Evolutionary conservation across 2,329 filamentous ascomycete genomes (phyloP).

Genomic region (Triangularia setosa): DNA sequence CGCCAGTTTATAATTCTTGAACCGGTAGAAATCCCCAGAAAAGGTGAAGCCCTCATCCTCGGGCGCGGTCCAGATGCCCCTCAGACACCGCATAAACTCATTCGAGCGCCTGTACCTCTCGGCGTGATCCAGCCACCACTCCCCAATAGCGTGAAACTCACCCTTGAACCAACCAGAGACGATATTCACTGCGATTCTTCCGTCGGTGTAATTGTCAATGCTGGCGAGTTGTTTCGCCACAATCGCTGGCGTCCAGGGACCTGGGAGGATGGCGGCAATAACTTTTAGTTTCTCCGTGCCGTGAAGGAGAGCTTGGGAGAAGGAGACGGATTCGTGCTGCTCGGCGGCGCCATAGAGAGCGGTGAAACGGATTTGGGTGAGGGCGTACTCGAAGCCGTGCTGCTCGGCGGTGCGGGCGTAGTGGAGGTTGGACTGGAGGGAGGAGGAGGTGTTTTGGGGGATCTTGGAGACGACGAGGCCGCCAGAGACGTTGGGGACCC

Average conservation of each 20-base stretch:
- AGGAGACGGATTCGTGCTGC: slow-evolving; percentile 50
- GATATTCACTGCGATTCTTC: slow-evolving; percentile 49
- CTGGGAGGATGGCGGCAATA: slow-evolving; percentile 49
- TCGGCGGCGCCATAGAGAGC: slow-evolving; percentile 46
- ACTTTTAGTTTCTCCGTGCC: slow-evolving; percentile 46
- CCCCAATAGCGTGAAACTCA: slow-evolving; percentile 48
- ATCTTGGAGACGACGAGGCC: slow-evolving; percentile 52
- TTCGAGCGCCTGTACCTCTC: slow-evolving; percentile 48
- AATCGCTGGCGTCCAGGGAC: slow-evolving; percentile 48
- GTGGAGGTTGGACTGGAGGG: slow-evolving; percentile 43
- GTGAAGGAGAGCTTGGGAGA: slow-evolving; percentile 47
- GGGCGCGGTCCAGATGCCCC: slow-evolving; percentile 46
- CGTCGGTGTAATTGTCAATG: slow-evolving; percentile 50
- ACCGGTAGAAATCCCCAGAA: slow-evolving; percentile 50
- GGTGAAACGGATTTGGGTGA: slow-evolving; percentile 51
- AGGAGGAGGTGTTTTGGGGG: slow-evolving; percentile 46
- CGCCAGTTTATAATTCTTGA: slow-evolving; percentile 45
- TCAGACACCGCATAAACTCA: slow-evolving; percentile 49
- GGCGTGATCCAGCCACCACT: slow-evolving; percentile 53
- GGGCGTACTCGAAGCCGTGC: slow-evolving; percentile 48
- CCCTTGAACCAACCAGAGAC: slow-evolving; percentile 53
- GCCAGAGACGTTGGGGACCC: slow-evolving; percentile 52
- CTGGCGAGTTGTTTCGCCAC: slow-evolving; percentile 52
- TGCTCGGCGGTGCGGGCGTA: slow-evolving; percentile 48
- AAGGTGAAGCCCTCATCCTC: slow-evolving; percentile 44